Conservation (phyloP, 2,329 filamentous ascomycete genomes). For the Metarhizium sp. region DNA sequence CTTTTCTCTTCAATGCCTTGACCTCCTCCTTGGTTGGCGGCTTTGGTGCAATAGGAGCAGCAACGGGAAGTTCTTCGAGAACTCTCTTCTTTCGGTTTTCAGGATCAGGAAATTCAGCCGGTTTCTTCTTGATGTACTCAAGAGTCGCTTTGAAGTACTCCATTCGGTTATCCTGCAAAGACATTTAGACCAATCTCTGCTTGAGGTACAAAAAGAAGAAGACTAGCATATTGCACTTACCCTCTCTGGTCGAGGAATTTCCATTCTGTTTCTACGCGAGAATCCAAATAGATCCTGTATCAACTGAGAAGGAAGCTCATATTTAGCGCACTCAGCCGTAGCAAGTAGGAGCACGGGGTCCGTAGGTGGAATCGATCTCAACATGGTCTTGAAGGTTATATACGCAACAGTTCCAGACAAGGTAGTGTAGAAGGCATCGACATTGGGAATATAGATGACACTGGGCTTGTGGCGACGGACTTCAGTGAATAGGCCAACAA, state of each 20-base stretch:
- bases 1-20: conserved; percentile 70
- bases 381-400: conserved; percentile 72
- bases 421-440: conserved; percentile 75
- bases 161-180: conserved; percentile 46
- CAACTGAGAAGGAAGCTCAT: conserved; percentile 53
- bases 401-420: conserved; percentile 57
- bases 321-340: conserved; percentile 63
- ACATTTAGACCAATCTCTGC: neutral
- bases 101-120: conserved; percentile 79
- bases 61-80: conserved; percentile 66
- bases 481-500: conserved; percentile 86
- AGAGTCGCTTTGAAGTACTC: conserved; percentile 74
- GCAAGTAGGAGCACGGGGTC: conserved; percentile 84
- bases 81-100: conserved; percentile 78
- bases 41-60: conserved; percentile 60
- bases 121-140: conserved; percentile 67
- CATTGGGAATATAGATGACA: conserved; percentile 86
- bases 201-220: neutral
- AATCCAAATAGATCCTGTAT: conserved; percentile 77
- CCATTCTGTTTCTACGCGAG: conserved; percentile 67
- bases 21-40: conserved; percentile 68
- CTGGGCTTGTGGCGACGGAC: conserved; percentile 91
- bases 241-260: conserved; percentile 56
- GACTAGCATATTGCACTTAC: conserved; percentile 31
- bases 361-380: conserved; percentile 76